Base-by-base conservation (phyloP, 371 early-diverging fungal genomes). In the Globomyces sp. region DNA sequence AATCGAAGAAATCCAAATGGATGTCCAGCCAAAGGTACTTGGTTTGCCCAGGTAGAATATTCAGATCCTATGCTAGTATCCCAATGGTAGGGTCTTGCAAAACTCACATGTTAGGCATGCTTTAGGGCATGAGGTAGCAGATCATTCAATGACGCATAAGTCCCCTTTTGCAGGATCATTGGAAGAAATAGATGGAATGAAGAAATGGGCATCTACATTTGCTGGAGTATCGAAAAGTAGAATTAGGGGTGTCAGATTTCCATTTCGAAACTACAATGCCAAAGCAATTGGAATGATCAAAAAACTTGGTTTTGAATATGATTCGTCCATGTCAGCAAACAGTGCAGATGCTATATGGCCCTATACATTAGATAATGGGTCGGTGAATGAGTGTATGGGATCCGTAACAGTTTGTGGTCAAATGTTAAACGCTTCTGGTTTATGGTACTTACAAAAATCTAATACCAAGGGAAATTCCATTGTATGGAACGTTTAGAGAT, bases 281-380 rank as follows among this genome's bases (percentile, higher is more conserved):
- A 78, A 77, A 3, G 81, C 86, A 2, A 71, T 89, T 13, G 76
- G 77, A 34, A 76, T 77, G 60, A 66, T 87, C 51, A 71, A 71
- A 5, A 75, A 82, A 58, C 85, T 85, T 73, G 87, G 88, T 13
- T 87, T 88, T 71, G 65, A 67, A 36, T 90, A 88, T 68, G 90
- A 90, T 57, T 81, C 87, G 0, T 86, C 86, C 1, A 69, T 85
- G n/a, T 71, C 83, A 4, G 86, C 83, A 36, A 75, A 77, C 42
- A 9, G 36, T 10, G 40, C 4, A 37, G 84, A 86, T 64, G 76
- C 80, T 24, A 81, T 76, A 69, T 90, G 90, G 90, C 90, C 90
- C 2, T 90, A 90, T 70, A 90, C 89, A 2, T 75, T 90, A 39
- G 90, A 90, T 66, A 75, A 85, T 69, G 90, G 90, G 64, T 69